Conservation (phyloP, 169 alveolate genomes). For the Plasmodium relictum region DNA sequence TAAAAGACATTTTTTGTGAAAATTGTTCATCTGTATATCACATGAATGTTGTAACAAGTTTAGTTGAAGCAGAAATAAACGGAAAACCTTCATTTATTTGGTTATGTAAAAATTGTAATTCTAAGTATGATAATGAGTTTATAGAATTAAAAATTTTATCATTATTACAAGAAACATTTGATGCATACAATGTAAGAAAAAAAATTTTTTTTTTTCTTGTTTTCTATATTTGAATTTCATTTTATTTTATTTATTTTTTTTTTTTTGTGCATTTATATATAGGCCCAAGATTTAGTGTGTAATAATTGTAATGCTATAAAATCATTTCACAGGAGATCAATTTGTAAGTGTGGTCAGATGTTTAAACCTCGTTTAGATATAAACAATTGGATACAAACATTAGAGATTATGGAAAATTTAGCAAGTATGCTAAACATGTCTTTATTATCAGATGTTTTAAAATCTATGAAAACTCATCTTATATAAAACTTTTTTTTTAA, state of each 20-base stretch:
- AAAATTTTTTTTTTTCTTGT: neutral
- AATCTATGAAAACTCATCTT: conserved; percentile 70
- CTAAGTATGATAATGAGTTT: conserved; percentile 61
- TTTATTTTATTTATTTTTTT: neutral
- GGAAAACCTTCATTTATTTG: conserved; percentile 74
- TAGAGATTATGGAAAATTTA: conserved; percentile 64
- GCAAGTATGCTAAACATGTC: conserved; percentile 68
- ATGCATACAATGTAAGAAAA: conserved; percentile 62
- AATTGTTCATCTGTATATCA: conserved; percentile 83
- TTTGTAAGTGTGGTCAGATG: conserved; percentile 61
- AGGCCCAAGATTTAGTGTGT: conserved; percentile 76
- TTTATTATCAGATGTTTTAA: conserved; percentile 46
- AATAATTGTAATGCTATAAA: conserved; percentile 65
- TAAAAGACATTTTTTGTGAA: conserved; percentile 79
- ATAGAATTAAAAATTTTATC: conserved; percentile 46
- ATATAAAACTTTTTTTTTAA: conserved; percentile 14
- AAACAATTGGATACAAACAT: conserved; percentile 48
- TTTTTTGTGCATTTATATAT: conserved; percentile 1
- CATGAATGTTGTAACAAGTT: conserved; percentile 81
- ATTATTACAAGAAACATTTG: conserved; percentile 54
- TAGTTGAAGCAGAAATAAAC: conserved; percentile 77
- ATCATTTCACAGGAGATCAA: conserved; percentile 70
- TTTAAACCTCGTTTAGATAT: conserved; percentile 63
- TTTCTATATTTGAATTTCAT: neutral
- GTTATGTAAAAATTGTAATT: conserved; percentile 74